Evolutionary conservation across 192 early-diverging fungal species (phyloP).

Genomic region (Dimargaris cristalligena): DNA sequence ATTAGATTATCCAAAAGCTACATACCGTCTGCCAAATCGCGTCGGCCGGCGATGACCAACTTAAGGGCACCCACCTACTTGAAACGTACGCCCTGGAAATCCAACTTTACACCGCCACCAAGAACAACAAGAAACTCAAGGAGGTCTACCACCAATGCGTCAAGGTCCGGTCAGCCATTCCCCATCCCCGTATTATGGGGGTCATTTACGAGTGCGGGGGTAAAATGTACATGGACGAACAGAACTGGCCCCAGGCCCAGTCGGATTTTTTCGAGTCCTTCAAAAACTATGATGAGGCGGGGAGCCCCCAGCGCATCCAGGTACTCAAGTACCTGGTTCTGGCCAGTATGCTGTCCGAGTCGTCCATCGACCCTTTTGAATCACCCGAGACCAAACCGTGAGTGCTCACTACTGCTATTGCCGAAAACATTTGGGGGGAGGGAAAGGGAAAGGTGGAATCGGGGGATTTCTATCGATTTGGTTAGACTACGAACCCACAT

Average conservation of each 20-base stretch:
- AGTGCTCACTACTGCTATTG: too few species aligned
- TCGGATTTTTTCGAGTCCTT: conserved; percentile 94
- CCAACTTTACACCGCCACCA: conserved; percentile 85
- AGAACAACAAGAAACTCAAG: conserved; percentile 79
- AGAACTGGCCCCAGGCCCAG: conserved; percentile 79
- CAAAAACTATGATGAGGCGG: conserved; percentile 96
- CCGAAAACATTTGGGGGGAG: too few species aligned
- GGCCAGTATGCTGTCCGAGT: conserved; percentile 93
- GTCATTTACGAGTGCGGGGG: conserved; percentile 94
- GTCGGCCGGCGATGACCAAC: conserved; percentile 68
- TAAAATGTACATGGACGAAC: conserved; percentile 95
- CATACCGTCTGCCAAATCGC: conserved; percentile 60
- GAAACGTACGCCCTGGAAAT: conserved; percentile 93
- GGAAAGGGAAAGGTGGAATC: too few species aligned
- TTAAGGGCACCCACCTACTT: conserved; percentile 81
- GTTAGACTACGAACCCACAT: too few species aligned
- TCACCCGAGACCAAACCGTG: conserved; percentile 93
- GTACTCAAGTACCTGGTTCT: conserved; percentile 90
- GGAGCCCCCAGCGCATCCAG: conserved; percentile 76
- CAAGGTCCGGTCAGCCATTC: conserved; percentile 79
- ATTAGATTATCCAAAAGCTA: not conserved
- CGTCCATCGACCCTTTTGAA: conserved; percentile 89
- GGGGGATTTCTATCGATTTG: too few species aligned
- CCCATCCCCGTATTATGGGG: conserved; percentile 92
- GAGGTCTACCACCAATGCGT: conserved; percentile 78